Base-by-base conservation (phyloP, 306 rosid species). In the Trichosanthes cucumerina region DNA sequence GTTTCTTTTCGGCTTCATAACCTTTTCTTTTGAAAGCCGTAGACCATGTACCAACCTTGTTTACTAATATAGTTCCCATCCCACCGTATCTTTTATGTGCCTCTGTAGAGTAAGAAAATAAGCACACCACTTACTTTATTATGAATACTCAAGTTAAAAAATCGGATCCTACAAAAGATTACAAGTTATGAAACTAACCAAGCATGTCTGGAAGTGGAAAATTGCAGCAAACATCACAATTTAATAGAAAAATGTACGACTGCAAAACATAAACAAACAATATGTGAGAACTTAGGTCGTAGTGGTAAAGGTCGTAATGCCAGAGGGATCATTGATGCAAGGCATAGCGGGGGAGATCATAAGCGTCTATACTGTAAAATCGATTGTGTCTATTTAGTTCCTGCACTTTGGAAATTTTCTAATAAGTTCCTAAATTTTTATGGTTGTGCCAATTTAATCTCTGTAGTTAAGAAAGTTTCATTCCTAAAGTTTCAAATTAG, bases 171-270 rank as follows among this genome's bases (percentile, higher is more conserved):
- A 47, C 11, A 9, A 72, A 26, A 50, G 15, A 15, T 47, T 47
- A 50, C 7, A 56, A 34, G 69, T 75, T 5, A 53, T 63, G 39
- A 85, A 54, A 80, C 98, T 83, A 63, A 94, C 97, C 98, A 82
- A 94, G 97, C 97, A 94, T 90, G 70, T 90, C 91, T 0, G 86
- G 62, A 41, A 95, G 84, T 0, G 99, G 99, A 85, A 95, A 95
- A 87, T 84, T 91, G 84, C 98, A 95, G 93, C 99, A 95, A 79
- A 95, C 97, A 83, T 95, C 97, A 86, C 91, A 91, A 54, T 95
- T 95, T 64, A 94, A 91, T 78, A 94, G 87, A 86, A 94, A 90
- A 77, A 94, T 89, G 81, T 94, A 94, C 8, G 96, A 92, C 99
- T 95, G 98, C 83, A 52, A 81, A 73, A 12, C 36, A 70, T 47